Base-by-base conservation (phyloP, 192 early-diverging fungal genomes). In the Mortierella hygrophila region DNA sequence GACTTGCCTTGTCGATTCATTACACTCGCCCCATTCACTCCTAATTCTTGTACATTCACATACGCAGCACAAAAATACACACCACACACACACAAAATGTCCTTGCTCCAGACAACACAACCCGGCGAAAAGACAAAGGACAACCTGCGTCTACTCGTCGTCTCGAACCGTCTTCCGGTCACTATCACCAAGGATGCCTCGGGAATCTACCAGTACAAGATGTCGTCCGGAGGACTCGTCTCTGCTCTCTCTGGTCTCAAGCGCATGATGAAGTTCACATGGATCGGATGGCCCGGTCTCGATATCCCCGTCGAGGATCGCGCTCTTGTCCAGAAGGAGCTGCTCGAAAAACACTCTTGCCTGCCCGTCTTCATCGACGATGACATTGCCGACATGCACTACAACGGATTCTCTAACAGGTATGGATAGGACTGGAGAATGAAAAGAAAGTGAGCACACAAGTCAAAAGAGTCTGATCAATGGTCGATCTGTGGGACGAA, bases 231-330 rank as follows among this genome's bases (percentile, higher is more conserved):
- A 55, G 99, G 99, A 0, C 93, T 99, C 13, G 98, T 99, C 37
- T 95, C 96, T 21, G 99, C 97, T 26, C 89, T 99, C 38, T 95
- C 94, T 23, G 99, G 99, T 4, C 89, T 99, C 57, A 97, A 98
- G 88, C 96, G 96, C 77, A 93, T 97, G 86, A 99, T 97, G 97
- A 90, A 92, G 70, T 99, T 99, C 89, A 97, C 95, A 0, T 99
- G 99, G 99, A 97, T 99, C 82, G 99, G 99, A 15, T 99, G 99
- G 99, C 98, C 98, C 23, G 96, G 98, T 72, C 80, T 97, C 76
- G 94, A 98, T 75, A 91, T 98, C 65, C 93, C 97, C 11, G 86
- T 86, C n/a, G 93, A 95, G 6, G 97, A 99, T 70, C 93, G 94
- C 21, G 91, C 87, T 23, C 76, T 72, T 18, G 93, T 98, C 73